Conservation (phyloP, 129 eudicot genomes). For the Arctium lappa region DNA sequence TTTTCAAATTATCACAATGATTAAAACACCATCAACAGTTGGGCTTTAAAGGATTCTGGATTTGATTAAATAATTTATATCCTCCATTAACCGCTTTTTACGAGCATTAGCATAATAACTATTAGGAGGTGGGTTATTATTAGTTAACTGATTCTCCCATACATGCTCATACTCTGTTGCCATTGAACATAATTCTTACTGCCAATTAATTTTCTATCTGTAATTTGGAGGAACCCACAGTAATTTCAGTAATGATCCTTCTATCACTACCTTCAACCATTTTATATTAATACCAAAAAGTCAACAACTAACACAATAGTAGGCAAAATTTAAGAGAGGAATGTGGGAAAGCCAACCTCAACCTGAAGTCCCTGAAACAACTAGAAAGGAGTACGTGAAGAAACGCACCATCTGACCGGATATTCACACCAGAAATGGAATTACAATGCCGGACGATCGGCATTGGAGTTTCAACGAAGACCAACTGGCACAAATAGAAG, state of each 20-base stretch:
- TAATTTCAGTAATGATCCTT: neutral
- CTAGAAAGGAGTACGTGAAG: neutral
- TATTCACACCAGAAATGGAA: too few species aligned
- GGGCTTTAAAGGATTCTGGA: neutral
- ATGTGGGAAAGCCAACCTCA: neutral
- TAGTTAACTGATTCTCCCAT: neutral
- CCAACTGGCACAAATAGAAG: too few species aligned
- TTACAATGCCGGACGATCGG: too few species aligned
- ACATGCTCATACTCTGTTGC: neutral
- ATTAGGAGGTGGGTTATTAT: neutral
- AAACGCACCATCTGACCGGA: too few species aligned
- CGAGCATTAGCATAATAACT: neutral
- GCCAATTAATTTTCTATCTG: neutral
- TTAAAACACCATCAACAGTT: neutral
- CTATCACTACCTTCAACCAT: neutral
- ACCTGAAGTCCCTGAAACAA: neutral
- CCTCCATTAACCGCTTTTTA: neutral
- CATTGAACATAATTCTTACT: neutral
- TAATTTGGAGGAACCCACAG: neutral
- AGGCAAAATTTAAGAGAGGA: neutral
- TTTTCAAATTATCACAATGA: neutral
- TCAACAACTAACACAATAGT: neutral
- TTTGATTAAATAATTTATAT: neutral
- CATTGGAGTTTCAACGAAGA: too few species aligned
- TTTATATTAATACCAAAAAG: neutral